These are phyloP conservation scores for Castanea mollissima DNA, from an alignment of 306 rosid genomes.

Conservation along the genomic window DNA sequence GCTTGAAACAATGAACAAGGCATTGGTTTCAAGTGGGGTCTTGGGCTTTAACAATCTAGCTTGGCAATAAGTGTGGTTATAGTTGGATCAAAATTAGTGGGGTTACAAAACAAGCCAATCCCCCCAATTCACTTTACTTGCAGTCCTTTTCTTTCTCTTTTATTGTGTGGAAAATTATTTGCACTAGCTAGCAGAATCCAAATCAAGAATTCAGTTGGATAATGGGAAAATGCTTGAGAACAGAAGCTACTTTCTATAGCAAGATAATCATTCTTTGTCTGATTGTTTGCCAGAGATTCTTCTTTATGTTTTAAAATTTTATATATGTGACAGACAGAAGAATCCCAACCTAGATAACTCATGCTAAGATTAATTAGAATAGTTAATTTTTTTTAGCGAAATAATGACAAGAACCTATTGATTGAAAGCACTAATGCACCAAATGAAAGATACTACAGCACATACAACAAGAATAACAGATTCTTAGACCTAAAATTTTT, in stretches of 20 bases:
- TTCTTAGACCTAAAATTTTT: too few relatives aligned
- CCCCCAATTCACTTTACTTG: not conserved
- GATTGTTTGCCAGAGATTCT: too few relatives aligned
- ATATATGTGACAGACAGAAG: too few relatives aligned
- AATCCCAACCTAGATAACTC: not conserved
- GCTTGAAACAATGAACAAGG: not conserved
- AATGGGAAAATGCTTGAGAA: not conserved
- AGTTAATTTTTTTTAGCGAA: not conserved
- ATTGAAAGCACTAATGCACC: not conserved
- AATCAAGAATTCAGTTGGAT: not conserved
- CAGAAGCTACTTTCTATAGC: not conserved
- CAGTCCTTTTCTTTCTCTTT: too few relatives aligned
- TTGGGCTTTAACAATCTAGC: not conserved
- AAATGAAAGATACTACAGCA: too few relatives aligned
- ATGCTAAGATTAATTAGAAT: not conserved
- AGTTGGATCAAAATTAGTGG: conserved; percentile 7
- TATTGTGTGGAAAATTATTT: not conserved
- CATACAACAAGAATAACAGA: too few relatives aligned
- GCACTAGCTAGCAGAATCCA: not conserved
- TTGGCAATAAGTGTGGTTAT: conserved; percentile 9
- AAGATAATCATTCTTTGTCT: too few relatives aligned
- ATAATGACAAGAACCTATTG: not conserved
- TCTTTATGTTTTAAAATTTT: too few relatives aligned
- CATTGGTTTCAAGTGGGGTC: conserved; percentile 12
- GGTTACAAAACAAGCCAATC: not conserved